phyloP scores from a whole-genome alignment of 1,139 yeast genomes.

The Schizosaccharomyces versatilis region DNA sequence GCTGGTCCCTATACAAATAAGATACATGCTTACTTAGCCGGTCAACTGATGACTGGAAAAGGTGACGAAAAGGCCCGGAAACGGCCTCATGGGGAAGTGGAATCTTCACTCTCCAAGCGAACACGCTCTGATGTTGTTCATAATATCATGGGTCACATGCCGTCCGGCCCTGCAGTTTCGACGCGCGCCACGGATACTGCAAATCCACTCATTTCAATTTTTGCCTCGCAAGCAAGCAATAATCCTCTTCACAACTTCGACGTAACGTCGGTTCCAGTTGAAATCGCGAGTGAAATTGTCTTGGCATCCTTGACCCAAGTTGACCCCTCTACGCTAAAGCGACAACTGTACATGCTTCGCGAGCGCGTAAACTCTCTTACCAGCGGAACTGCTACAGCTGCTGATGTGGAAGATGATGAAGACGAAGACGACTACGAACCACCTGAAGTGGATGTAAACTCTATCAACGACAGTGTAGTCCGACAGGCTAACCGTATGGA shows the following conservation, averaged over 20 bases:
- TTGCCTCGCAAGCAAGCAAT: conserved; percentile 4
- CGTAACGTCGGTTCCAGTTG: conserved; percentile 42
- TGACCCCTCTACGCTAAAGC: conserved; percentile 30
- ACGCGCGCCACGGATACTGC: too few relatives aligned
- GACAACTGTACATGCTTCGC: conserved; percentile 10
- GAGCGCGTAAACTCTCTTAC: conserved; percentile 1
- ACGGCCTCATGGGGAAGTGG: not conserved
- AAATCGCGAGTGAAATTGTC: conserved; percentile 43
- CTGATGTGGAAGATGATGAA: conserved; percentile 11
- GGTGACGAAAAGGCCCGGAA: not conserved
- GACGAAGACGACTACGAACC: conserved; percentile 16
- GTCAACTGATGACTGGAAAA: not conserved
- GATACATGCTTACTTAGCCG: not conserved
- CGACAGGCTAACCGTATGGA: not conserved
- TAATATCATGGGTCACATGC: not conserved
- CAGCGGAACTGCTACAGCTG: not conserved
- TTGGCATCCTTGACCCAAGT: conserved; percentile 38
- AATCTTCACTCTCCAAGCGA: not conserved
- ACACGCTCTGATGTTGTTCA: not conserved
- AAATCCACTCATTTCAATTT: not conserved
- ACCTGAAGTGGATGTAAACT: conserved; percentile 8
- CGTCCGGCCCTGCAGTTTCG: not conserved
- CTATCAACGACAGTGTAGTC: not conserved
- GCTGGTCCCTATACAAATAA: not conserved
- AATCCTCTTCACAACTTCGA: conserved; percentile 41